phyloP scores from a whole-genome alignment of 352 stramenopile genomes.

The Globisporangium takayamanum region DNA sequence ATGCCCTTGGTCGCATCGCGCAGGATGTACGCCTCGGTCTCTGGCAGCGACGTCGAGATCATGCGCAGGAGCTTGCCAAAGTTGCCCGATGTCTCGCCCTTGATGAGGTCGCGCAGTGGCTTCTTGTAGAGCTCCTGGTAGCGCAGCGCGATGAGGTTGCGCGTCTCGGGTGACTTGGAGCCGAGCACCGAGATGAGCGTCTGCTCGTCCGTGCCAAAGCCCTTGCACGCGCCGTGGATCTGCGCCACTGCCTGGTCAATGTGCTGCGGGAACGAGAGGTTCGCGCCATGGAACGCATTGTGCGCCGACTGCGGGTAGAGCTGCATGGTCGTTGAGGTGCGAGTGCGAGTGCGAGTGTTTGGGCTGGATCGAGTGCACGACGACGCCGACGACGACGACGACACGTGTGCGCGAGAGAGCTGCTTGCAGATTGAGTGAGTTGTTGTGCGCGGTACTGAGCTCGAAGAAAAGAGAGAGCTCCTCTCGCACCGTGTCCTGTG shows the following conservation, averaged over 20 bases:
- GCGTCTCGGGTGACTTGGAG: constrained; percentile 58
- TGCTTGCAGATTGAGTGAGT: no score
- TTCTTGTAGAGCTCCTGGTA: constrained; percentile 68
- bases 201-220: constrained; percentile 70
- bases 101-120: constrained; percentile 44
- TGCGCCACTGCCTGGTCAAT: constrained; percentile 62
- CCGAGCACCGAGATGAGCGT: constrained; percentile 62
- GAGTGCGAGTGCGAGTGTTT: background rate
- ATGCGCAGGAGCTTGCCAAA: constrained; percentile 63
- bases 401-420: background rate
- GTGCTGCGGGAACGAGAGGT: constrained; percentile 34
- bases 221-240: constrained; percentile 60
- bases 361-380: no score
- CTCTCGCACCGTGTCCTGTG: no score
- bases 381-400: no score
- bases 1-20: constrained; percentile 64
- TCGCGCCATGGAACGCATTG: constrained; percentile 43
- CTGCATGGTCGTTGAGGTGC: constrained; percentile 19
- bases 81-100: constrained; percentile 71
- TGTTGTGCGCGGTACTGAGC: no score
- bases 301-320: constrained; percentile 58
- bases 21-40: constrained; percentile 67
- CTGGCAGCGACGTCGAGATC: constrained; percentile 62
- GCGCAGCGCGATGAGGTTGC: constrained; percentile 57
- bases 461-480: no score